Evolutionary conservation across 805 yeast species (phyloP), one percentile per base, ranked within the genome.

Genomic region (Vanderwaltozyma yarrowii): DNA sequence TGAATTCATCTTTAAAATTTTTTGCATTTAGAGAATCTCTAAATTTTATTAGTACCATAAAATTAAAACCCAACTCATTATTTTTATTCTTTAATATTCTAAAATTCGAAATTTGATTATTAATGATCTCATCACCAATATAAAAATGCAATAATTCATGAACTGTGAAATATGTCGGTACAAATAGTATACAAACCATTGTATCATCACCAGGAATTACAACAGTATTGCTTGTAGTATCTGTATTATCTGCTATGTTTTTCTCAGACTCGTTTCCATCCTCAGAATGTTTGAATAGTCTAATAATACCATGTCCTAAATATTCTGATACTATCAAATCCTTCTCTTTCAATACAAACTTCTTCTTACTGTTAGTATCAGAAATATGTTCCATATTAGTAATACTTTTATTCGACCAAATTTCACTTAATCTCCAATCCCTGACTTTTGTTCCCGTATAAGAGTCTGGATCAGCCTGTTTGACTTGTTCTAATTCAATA

Each of bases 151-250:
- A 57, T 18, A 88, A 55, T 50, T 87, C 96, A 18, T 86, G 80
- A 0, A 89, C 83, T 0, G 94, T 78, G 58, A 87, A 80, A 55
- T 87, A 88, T 10, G 82, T 76, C 0, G 96, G 96, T 0, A 87
- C 78, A 0, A 94, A 87, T n/a, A 86, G 58, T 15, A 86, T 81
- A 1, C 89, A 77, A 4, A 84, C 74, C 62, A 81, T 80, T 1
- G 86, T 73, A 26, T 71, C 76, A 51, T 78, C 80, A 0, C 76
- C 76, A 3, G 61, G 57, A 7, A 58, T 56, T 16, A 56, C 59
- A 21, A 50, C 42, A 18, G 46, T 37, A 14, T 48, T n/a, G n/a
- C n/a, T n/a, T n/a, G n/a, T n/a, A n/a, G n/a, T n/a, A n/a, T n/a
- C n/a, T n/a, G n/a, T n/a, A n/a, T n/a, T n/a, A n/a, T n/a, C n/a